Conservation (phyloP, 805 yeast species). For the Pichia eremophila region DNA sequence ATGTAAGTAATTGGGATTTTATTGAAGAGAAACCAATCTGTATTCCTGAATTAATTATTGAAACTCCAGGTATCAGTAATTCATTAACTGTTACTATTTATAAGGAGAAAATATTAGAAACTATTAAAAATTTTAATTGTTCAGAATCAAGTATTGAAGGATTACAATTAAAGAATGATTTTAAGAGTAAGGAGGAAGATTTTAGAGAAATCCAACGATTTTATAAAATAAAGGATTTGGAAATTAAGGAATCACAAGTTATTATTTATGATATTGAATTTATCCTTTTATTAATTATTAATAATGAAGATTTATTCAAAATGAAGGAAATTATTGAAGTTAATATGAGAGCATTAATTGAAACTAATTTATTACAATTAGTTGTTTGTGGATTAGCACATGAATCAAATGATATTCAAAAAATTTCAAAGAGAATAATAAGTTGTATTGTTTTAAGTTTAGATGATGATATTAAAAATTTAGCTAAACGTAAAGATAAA, state of each 20-base stretch:
- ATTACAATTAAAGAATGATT: slow-evolving; percentile 15
- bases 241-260: slow-evolving; percentile 4
- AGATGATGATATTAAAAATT: slow-evolving; percentile 27
- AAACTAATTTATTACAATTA: slow-evolving; percentile 44
- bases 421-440: slow-evolving; percentile 36
- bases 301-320: slow-evolving; percentile 53
- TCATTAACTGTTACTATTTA: slow-evolving; percentile 44
- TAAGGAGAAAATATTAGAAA: slow-evolving; percentile 38
- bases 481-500: slow-evolving; percentile 9
- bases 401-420: slow-evolving; percentile 17
- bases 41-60: slow-evolving; percentile 36
- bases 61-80: slow-evolving; percentile 27
- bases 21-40: slow-evolving; percentile 24
- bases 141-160: slow-evolving; percentile 19
- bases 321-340: slow-evolving; percentile 23
- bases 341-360: slow-evolving; percentile 48
- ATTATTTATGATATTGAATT: slow-evolving; percentile 63
- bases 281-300: slow-evolving; percentile 48
- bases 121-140: slow-evolving; percentile 31
- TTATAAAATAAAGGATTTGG: slow-evolving; percentile 16
- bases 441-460: slow-evolving; percentile 35
- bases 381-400: slow-evolving; percentile 39
- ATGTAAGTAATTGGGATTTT: slow-evolving; percentile 57
- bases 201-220: slow-evolving; percentile 19
- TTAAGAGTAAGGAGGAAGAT: slow-evolving; percentile 6